Percentiles rank a stretch among this genome's conserved stretches.
phyloP scores from a whole-genome alignment of 208 protist species.

The Trichomonas gallinae region DNA sequence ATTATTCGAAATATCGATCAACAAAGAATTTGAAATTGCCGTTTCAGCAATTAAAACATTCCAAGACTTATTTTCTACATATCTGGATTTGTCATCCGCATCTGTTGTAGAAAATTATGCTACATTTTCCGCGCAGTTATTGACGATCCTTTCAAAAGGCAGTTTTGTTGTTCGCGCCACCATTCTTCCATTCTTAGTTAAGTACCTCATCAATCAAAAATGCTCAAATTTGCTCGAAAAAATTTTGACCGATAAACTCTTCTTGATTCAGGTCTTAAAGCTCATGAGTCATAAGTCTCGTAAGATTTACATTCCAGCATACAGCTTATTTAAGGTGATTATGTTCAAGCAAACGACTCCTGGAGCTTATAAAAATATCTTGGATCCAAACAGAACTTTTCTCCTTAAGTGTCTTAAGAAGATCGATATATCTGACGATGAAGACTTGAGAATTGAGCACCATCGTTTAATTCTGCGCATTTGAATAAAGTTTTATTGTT shows the following conservation, averaged over 20 bases:
- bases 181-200: neutral
- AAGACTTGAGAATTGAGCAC: neutral
- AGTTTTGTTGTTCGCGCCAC: neutral
- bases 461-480: neutral
- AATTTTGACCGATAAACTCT: neutral
- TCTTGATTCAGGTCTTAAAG: neutral
- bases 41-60: neutral
- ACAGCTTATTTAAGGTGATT: neutral
- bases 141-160: neutral
- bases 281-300: neutral
- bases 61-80: neutral
- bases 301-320: neutral
- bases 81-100: neutral
- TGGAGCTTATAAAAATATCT: neutral
- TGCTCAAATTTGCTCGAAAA: neutral
- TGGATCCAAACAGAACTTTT: neutral
- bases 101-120: neutral
- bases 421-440: neutral
- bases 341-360: neutral
- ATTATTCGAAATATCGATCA: neutral
- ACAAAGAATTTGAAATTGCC: neutral
- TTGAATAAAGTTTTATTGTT: neutral
- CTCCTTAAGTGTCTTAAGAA: neutral
- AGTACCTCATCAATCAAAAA: neutral
- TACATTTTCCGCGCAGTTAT: neutral